A percentile compares a stretch with the other conserved stretches of the same genome.
Conservation (phyloP, 495 filamentous ascomycete genomes). For the Sabuloglossum arenarium region DNA sequence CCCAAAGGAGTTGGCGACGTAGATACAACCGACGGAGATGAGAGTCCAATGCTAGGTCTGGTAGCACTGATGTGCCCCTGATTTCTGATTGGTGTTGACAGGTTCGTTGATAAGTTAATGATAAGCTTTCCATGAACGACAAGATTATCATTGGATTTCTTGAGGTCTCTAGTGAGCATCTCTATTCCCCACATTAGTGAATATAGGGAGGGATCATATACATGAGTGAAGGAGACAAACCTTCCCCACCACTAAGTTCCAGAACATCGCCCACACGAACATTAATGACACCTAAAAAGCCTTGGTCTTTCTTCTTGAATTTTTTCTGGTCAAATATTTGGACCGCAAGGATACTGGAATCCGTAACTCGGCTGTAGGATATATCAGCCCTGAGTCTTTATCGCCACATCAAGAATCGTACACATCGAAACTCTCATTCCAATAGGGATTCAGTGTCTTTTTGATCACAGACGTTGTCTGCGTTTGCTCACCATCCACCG, state of each 20-base stretch:
- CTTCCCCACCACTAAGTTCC: conserved; percentile 77
- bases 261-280: conserved; percentile 85
- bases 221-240: conserved; percentile 25
- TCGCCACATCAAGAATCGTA: conserved; percentile 19
- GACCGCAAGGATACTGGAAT: conserved; percentile 89
- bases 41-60: neutral
- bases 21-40: conserved; percentile 4
- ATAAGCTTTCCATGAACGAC: conserved; percentile 96
- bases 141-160: conserved; percentile 95
- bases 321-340: conserved; percentile 99
- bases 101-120: conserved; percentile 82
- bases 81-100: conserved; percentile 30
- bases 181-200: conserved; percentile 20
- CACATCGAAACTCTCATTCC: conserved; percentile 98
- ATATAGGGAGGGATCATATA: neutral
- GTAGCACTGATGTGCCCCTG: conserved; percentile 5
- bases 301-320: conserved; percentile 99
- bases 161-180: conserved; percentile 96
- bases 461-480: conserved; percentile 90
- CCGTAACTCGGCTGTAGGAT: conserved; percentile 49
- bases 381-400: neutral
- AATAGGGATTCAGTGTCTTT: conserved; percentile 93
- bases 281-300: conserved; percentile 94
- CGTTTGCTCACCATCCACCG: conserved; percentile 89
- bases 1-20: neutral